Evolutionary conservation across 1,284 basidiomycete genomes (phyloP).

Genomic region (Puccinia polysora): DNA sequence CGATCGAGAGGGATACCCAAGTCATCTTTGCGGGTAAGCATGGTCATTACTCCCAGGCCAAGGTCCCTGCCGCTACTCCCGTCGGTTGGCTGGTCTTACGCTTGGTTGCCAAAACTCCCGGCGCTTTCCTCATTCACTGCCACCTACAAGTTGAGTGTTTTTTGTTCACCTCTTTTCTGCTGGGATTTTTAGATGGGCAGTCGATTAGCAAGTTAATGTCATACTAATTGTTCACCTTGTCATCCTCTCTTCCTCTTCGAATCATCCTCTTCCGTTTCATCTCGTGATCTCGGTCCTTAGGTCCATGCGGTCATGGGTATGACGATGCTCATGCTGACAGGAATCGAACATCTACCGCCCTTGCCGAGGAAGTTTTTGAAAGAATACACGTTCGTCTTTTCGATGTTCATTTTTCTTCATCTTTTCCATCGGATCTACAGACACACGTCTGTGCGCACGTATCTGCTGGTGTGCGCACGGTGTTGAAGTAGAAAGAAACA

Average conservation of each 20-base stretch:
- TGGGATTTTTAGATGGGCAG: not conserved
- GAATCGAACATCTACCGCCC: slow-evolving; percentile 33
- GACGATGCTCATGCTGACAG: slow-evolving; percentile 23
- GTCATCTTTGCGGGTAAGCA: slow-evolving; percentile 11
- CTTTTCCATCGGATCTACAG: not conserved
- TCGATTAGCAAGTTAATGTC: not conserved
- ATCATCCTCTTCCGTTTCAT: too few species aligned
- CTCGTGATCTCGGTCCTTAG: too few species aligned
- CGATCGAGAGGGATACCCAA: slow-evolving; percentile 29
- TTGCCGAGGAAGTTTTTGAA: slow-evolving; percentile 14
- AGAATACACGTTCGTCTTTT: slow-evolving; percentile 5
- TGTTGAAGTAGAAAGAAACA: too few species aligned
- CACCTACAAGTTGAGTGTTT: slow-evolving; percentile 30
- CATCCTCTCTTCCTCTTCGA: too few species aligned
- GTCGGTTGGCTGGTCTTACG: slow-evolving; percentile 40
- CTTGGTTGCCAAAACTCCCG: slow-evolving; percentile 23
- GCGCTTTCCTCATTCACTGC: slow-evolving; percentile 41
- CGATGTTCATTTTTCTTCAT: not conserved
- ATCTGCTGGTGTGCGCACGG: not conserved
- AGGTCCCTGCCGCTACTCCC: slow-evolving; percentile 12
- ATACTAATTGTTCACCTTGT: too few species aligned
- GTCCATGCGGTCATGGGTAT: slow-evolving; percentile 41
- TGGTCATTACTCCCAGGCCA: slow-evolving; percentile 25
- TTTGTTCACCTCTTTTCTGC: not conserved
- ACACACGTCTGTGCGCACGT: not conserved